A percentile compares a stretch with the other conserved stretches of the same genome.
These are phyloP conservation scores for Medicago ruthenica DNA, from an alignment of 306 rosid species.

Conservation along the genomic window DNA sequence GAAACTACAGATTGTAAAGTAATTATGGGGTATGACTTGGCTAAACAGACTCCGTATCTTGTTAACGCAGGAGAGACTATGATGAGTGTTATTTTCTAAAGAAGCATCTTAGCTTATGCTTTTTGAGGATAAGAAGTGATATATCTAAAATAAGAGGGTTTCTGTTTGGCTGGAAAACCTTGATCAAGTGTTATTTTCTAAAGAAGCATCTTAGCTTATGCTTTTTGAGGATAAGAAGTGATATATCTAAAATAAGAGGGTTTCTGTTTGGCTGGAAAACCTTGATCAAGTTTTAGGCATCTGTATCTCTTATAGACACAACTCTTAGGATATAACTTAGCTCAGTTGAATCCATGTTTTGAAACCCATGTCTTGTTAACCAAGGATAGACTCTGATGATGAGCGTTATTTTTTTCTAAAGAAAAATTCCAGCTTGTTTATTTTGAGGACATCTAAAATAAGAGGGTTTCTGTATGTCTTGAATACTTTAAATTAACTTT, in stretches of 20 bases:
- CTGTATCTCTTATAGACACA: not conserved
- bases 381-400: constrained; percentile 35
- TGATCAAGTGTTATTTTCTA: not conserved
- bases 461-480: constrained; percentile 18
- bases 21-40: constrained; percentile 24
- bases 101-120: not conserved
- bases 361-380: constrained; percentile 23
- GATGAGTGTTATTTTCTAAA: not conserved
- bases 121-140: not conserved
- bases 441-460: constrained; percentile 33
- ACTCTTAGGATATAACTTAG: constrained; percentile 3
- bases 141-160: not conserved
- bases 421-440: not conserved
- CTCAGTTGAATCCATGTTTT: not conserved
- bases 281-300: constrained; percentile 2
- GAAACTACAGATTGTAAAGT: constrained; percentile 26
- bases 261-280: not conserved
- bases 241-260: not conserved
- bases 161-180: not conserved
- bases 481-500: constrained; percentile 24
- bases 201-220: not conserved
- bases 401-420: not conserved
- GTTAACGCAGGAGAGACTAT: not conserved
- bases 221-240: not conserved
- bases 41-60: not conserved